Evolutionary conservation across 192 early-diverging fungal species (phyloP).

Genomic region (Jimgerdemannia lactiflua): DNA sequence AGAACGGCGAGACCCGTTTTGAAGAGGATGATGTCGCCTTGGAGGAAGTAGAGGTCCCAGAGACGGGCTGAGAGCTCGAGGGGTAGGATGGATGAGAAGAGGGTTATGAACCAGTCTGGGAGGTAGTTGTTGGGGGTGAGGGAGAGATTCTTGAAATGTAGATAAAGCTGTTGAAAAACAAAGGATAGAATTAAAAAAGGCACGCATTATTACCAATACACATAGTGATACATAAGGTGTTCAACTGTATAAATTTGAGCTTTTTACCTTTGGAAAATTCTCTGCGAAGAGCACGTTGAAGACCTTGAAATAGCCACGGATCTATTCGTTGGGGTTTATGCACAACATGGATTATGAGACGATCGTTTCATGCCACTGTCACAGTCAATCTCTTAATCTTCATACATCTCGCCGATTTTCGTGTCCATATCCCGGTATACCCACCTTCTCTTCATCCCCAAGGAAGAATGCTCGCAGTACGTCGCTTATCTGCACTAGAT

Average conservation of each 20-base stretch:
- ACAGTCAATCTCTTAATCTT: too few species aligned
- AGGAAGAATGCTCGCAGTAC: slow-evolving; percentile 29
- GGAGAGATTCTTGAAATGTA: slow-evolving; percentile 35
- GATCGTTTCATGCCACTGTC: too few species aligned
- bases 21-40: slow-evolving; percentile 38
- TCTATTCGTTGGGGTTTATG: too few species aligned
- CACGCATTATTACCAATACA: neutral
- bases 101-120: slow-evolving; percentile 38
- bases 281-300: slow-evolving; percentile 40
- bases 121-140: slow-evolving; percentile 35
- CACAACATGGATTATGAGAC: too few species aligned
- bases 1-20: slow-evolving; percentile 30
- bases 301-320: slow-evolving; percentile 29
- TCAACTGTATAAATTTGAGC: too few species aligned
- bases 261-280: slow-evolving; percentile 33
- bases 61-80: slow-evolving; percentile 31
- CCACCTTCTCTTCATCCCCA: slow-evolving; percentile 26
- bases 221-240: too few species aligned
- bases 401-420: too few species aligned
- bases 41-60: slow-evolving; percentile 38
- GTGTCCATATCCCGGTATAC: too few species aligned
- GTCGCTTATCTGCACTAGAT: slow-evolving; percentile 25
- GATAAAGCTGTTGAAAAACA: slow-evolving; percentile 21
- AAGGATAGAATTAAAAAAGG: too few species aligned
- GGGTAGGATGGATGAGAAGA: slow-evolving; percentile 36